Evolutionary conservation across 2,329 filamentous ascomycete species (phyloP).

Genomic region (Claviceps sp.): DNA sequence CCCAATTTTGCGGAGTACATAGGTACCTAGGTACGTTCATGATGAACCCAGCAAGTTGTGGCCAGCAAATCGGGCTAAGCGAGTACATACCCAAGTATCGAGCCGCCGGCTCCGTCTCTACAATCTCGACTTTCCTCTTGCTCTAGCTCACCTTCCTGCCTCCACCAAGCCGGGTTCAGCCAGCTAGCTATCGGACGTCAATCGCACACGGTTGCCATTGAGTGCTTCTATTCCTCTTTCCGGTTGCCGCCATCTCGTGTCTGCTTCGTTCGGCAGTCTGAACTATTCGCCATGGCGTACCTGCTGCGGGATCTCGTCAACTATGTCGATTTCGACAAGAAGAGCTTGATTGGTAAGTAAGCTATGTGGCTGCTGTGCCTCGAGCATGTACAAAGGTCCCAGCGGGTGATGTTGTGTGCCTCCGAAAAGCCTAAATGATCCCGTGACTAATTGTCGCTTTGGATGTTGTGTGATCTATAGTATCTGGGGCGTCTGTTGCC

Average conservation of each 20-base stretch:
- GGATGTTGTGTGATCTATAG: constrained; percentile 28
- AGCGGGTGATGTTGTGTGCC: background rate
- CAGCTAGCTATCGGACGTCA: background rate
- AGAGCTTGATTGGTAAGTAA: constrained; percentile 50
- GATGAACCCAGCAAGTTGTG: too few species aligned
- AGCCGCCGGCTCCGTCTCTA: too few species aligned
- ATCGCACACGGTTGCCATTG: background rate
- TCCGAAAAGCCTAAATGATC: background rate
- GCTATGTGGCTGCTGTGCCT: background rate
- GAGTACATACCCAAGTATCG: too few species aligned
- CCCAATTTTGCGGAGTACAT: too few species aligned
- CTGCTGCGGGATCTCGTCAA: constrained; percentile 36
- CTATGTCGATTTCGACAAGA: constrained; percentile 55
- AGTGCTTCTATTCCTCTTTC: background rate
- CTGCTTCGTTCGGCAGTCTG: background rate
- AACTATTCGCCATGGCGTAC: constrained; percentile 24
- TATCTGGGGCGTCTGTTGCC: constrained; percentile 66
- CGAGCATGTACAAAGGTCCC: background rate
- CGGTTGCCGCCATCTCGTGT: background rate
- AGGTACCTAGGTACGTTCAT: too few species aligned
- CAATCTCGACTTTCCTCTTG: too few species aligned
- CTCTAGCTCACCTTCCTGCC: too few species aligned
- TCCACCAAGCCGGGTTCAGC: background rate
- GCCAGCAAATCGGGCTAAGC: too few species aligned
- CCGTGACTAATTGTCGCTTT: constrained; percentile 4